phyloP scores from a whole-genome alignment of 192 early-diverging fungal genomes.

The Coemansia sp. region DNA sequence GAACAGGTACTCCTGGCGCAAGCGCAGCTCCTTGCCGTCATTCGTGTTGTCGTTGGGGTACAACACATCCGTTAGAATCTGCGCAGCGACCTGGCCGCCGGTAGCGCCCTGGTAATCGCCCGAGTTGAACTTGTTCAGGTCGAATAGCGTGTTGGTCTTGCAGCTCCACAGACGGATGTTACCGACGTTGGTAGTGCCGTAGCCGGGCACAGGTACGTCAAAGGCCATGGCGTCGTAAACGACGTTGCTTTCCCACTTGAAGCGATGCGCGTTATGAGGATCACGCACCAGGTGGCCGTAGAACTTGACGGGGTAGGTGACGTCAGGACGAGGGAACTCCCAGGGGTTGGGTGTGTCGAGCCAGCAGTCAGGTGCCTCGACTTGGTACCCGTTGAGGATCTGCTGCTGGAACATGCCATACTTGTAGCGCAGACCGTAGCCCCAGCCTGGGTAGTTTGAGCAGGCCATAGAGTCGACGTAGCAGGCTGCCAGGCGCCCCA shows the following conservation, averaged over 20 bases:
- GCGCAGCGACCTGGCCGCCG: constrained; percentile 86
- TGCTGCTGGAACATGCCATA: constrained; percentile 99
- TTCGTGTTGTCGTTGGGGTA: constrained; percentile 99
- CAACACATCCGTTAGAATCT: constrained; percentile 92
- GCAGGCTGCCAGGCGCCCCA: constrained; percentile 96
- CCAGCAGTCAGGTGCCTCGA: constrained; percentile 96
- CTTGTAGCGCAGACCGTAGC: constrained; percentile 96
- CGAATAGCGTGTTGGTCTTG: constrained; percentile 88
- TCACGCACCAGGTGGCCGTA: constrained; percentile 85
- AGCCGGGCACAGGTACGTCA: constrained; percentile 97
- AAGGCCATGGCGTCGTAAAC: constrained; percentile 91
- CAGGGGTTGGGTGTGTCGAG: constrained; percentile 96
- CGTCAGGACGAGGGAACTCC: constrained; percentile 93
- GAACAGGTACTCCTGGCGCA: constrained; percentile 99
- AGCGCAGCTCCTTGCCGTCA: constrained; percentile 92
- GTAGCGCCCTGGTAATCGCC: constrained; percentile 94
- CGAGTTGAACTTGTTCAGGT: constrained; percentile 81
- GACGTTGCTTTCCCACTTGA: constrained; percentile 84
- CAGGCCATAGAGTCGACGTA: constrained; percentile 97
- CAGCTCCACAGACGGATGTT: constrained; percentile 97
- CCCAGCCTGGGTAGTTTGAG: constrained; percentile 92
- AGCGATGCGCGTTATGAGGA: constrained; percentile 63
- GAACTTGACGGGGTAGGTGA: constrained; percentile 87
- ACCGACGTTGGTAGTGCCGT: constrained; percentile 89
- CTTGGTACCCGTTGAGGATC: constrained; percentile 94